phyloP scores from a whole-genome alignment of 108 stramenopile species.

The Cyclotella atomus region DNA sequence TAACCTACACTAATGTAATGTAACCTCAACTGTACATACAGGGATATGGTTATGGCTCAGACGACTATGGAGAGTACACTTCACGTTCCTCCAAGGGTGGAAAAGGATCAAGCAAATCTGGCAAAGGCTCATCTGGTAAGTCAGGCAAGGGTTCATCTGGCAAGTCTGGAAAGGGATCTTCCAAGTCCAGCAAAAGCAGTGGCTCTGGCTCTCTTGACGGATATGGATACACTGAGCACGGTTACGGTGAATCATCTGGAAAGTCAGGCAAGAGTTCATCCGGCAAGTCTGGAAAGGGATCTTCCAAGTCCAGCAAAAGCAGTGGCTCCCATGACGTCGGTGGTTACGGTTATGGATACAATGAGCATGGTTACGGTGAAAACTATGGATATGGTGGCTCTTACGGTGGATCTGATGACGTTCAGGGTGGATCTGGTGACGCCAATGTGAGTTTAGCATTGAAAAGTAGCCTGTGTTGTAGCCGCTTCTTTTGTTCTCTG shows the following conservation, averaged over 20 bases:
- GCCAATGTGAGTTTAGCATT: background rate
- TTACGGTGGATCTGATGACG: background rate
- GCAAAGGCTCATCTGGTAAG: background rate
- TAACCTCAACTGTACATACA: too few species aligned
- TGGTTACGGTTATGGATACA: background rate
- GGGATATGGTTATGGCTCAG: too few species aligned
- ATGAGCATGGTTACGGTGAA: background rate
- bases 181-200: background rate
- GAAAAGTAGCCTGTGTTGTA: background rate
- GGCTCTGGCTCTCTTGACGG: background rate
- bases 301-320: background rate
- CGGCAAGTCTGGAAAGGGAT: background rate
- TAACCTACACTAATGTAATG: too few species aligned
- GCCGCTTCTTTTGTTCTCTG: background rate
- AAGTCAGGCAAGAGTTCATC: background rate
- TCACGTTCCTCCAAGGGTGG: background rate
- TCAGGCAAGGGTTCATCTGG: background rate
- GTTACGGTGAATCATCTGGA: background rate
- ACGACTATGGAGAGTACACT: background rate
- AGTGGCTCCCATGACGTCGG: background rate
- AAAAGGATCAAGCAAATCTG: too few species aligned
- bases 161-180: conserved; percentile 5
- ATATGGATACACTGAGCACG: background rate
- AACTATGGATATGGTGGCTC: background rate
- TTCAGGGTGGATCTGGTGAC: background rate